Percentiles rank a stretch among this genome's conserved stretches.
phyloP scores from a whole-genome alignment of 805 yeast species.

The Kazachstania martiniae region DNA sequence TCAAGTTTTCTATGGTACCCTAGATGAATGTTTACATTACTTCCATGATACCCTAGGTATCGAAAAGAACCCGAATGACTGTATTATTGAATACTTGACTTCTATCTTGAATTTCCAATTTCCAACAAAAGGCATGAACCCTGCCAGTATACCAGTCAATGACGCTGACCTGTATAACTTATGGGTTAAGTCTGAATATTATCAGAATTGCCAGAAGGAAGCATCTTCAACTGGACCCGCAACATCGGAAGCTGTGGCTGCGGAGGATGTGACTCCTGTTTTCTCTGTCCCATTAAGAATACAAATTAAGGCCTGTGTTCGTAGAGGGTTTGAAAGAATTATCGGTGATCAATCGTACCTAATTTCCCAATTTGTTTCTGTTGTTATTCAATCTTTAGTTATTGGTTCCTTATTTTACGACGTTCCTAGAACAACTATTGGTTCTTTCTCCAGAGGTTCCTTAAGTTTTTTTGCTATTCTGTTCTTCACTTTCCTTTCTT shows the following conservation, averaged over 20 bases:
- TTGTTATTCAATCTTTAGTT: slow-evolving; percentile 31
- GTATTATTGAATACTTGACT: slow-evolving; percentile 54
- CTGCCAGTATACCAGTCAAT: not conserved
- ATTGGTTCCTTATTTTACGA: slow-evolving; percentile 43
- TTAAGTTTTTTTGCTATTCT: slow-evolving; percentile 40
- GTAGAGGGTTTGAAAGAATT: slow-evolving; percentile 36
- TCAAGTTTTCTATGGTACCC: slow-evolving; percentile 37
- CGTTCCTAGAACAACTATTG: slow-evolving; percentile 31
- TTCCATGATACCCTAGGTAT: slow-evolving; percentile 41
- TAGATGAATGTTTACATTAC: slow-evolving; percentile 33
- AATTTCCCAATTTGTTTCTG: slow-evolving; percentile 33
- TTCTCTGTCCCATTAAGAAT: slow-evolving; percentile 16
- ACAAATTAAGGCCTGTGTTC: slow-evolving; percentile 36
- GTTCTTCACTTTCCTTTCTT: slow-evolving; percentile 47
- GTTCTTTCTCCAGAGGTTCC: slow-evolving; percentile 46
- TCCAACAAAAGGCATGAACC: slow-evolving; percentile 1
- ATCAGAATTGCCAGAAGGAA: slow-evolving; percentile 10
- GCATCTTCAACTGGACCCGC: slow-evolving; percentile 22
- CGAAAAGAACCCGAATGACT: slow-evolving; percentile 43
- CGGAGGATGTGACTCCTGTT: slow-evolving; percentile 20
- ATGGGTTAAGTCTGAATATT: slow-evolving; percentile 23
- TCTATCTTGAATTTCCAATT: slow-evolving; percentile 38
- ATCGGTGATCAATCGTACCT: slow-evolving; percentile 37
- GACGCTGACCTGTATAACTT: slow-evolving; percentile 31
- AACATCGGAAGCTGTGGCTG: slow-evolving; percentile 24